Percentiles rank a stretch among this genome's conserved stretches.
phyloP scores from a whole-genome alignment of 176 grass and related monocot genomes.

The Ampelocalamus luodianensis region DNA sequence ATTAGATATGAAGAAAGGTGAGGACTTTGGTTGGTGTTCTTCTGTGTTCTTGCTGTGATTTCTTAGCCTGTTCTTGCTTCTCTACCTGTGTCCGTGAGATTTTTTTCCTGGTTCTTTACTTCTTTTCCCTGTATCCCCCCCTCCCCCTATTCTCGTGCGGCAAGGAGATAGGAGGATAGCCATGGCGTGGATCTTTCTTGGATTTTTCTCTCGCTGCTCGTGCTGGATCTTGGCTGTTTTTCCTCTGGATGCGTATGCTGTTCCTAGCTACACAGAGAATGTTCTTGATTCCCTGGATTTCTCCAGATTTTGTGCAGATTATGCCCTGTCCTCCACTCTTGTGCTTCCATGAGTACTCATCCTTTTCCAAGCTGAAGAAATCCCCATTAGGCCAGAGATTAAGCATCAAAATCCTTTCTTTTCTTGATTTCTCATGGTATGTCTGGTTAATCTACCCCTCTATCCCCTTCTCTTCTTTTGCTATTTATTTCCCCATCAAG shows the following conservation, averaged over 20 bases:
- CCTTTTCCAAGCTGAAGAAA: conserved; percentile 32
- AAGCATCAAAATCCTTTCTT: conserved; percentile 43
- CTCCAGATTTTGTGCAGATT: conserved; percentile 43
- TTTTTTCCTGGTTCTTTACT: not conserved
- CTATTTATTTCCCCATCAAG: conserved; percentile 70
- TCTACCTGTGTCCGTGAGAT: not conserved
- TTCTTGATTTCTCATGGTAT: conserved; percentile 35
- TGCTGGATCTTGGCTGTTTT: conserved; percentile 48
- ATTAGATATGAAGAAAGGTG: conserved; percentile 35
- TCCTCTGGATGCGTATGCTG: conserved; percentile 18
- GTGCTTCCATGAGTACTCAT: conserved; percentile 20
- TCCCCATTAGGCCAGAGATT: conserved; percentile 37
- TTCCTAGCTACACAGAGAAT: not conserved
- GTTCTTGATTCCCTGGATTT: conserved; percentile 28
- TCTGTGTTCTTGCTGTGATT: conserved; percentile 12
- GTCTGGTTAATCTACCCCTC: conserved; percentile 19
- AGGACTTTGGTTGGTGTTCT: not conserved
- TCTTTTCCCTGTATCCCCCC: not conserved
- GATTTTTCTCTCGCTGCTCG: conserved; percentile 15
- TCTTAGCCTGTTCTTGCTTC: not conserved
- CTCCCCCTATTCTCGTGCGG: not conserved
- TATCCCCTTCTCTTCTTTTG: conserved; percentile 32
- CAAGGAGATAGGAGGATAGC: not conserved
- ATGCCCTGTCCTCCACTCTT: conserved; percentile 10
- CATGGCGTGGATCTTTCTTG: conserved; percentile 21